Conservation (phyloP, 768 basidiomycete species). For the Lactifluus volemus region DNA sequence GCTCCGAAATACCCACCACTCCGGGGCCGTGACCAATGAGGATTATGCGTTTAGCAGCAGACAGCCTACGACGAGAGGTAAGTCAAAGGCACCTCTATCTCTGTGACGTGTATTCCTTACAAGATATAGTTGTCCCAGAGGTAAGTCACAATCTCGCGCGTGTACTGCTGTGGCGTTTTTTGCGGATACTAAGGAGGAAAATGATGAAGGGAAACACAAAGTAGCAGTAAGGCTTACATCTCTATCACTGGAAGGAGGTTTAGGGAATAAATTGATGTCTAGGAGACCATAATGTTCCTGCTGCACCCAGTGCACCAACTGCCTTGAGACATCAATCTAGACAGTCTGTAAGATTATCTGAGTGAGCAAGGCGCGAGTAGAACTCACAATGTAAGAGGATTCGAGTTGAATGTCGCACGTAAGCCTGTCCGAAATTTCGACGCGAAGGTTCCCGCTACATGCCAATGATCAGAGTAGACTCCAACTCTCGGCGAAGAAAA, state of each 20-base stretch:
- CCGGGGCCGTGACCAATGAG: slow-evolving; percentile 86
- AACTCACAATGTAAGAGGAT: slow-evolving; percentile 71
- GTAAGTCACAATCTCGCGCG: slow-evolving; percentile 61
- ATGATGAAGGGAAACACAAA: background rate
- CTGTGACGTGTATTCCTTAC: slow-evolving; percentile 33
- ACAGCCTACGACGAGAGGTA: slow-evolving; percentile 42
- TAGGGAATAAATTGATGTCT: slow-evolving; percentile 80
- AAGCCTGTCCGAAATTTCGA: slow-evolving; percentile 67
- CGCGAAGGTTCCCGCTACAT: slow-evolving; percentile 75
- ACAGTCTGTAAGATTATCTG: background rate
- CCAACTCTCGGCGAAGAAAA: background rate
- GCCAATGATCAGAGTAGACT: background rate
- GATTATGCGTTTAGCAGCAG: slow-evolving; percentile 61
- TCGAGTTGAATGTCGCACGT: slow-evolving; percentile 71
- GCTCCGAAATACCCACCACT: slow-evolving; percentile 63
- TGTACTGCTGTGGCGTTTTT: slow-evolving; percentile 28
- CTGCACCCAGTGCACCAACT: slow-evolving; percentile 70
- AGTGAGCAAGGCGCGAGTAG: background rate
- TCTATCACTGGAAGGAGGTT: slow-evolving; percentile 19
- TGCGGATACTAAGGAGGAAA: slow-evolving; percentile 12
- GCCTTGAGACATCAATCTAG: slow-evolving; percentile 80
- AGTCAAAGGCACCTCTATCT: background rate
- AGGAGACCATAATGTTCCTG: slow-evolving; percentile 61
- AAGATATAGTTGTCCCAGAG: slow-evolving; percentile 96
- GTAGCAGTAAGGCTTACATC: slow-evolving; percentile 13